A percentile compares a stretch with the other conserved stretches of the same genome.
phyloP scores from a whole-genome alignment of 352 stramenopile genomes.

The Phytophthora melonis region DNA sequence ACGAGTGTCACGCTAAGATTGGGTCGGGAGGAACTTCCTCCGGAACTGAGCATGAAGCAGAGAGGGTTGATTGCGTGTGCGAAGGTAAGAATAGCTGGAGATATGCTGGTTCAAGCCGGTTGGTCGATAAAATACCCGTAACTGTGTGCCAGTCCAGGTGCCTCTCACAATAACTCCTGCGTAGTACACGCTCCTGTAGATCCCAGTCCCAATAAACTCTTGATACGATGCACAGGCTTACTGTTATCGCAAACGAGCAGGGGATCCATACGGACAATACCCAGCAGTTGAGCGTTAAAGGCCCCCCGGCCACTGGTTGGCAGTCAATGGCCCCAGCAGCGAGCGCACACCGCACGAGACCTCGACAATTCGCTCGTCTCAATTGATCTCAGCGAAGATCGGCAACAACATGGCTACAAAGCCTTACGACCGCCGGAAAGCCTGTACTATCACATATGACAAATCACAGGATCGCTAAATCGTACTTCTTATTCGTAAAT shows the following conservation, averaged over 20 bases:
- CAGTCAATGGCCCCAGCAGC: background rate
- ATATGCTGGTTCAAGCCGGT: background rate
- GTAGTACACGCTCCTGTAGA: too few species aligned
- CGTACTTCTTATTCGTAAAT: constrained; percentile 30
- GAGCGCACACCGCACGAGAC: background rate
- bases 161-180: too few species aligned
- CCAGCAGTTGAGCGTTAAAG: too few species aligned
- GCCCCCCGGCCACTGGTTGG: too few species aligned
- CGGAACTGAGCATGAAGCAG: background rate
- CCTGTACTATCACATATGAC: background rate
- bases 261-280: too few species aligned
- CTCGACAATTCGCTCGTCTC: constrained; percentile 1
- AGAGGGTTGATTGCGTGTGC: background rate
- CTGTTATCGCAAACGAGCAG: too few species aligned
- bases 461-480: constrained; percentile 20
- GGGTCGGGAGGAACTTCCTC: background rate
- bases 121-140: background rate
- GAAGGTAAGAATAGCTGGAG: background rate
- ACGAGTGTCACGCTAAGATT: background rate
- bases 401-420: constrained; percentile 12
- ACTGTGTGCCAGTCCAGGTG: too few species aligned
- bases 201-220: too few species aligned
- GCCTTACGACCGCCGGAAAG: constrained; percentile 26
- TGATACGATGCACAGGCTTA: too few species aligned
- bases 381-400: constrained; percentile 3